These are phyloP conservation scores for Penicillium arizonense DNA, from an alignment of 495 filamentous ascomycete genomes.

Conservation along the genomic window DNA sequence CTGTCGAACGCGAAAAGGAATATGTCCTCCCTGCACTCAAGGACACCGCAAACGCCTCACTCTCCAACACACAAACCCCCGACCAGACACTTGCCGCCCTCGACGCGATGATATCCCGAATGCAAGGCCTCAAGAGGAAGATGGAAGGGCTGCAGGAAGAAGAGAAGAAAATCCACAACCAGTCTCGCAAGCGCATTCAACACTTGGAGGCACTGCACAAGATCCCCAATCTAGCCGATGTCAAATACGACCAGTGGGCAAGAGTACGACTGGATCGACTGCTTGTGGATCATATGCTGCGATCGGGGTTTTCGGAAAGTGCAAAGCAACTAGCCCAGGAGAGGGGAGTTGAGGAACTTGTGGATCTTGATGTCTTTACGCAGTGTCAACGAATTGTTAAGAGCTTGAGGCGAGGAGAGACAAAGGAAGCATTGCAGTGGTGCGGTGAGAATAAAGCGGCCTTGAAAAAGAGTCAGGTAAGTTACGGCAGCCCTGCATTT, in stretches of 20 bases:
- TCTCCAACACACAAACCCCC: conserved; percentile 56
- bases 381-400: conserved; percentile 73
- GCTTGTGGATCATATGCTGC: conserved; percentile 84
- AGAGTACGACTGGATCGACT: conserved; percentile 76
- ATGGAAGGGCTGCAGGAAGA: conserved; percentile 74
- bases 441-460: conserved; percentile 88
- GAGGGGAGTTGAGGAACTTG: conserved; percentile 71
- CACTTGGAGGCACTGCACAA: conserved; percentile 77
- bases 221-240: conserved; percentile 82
- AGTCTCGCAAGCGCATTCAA: conserved; percentile 70
- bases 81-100: conserved; percentile 72
- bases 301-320: conserved; percentile 77
- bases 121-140: conserved; percentile 86
- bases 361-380: conserved; percentile 87
- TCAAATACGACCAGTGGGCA: conserved; percentile 92
- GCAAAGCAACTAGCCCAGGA: conserved; percentile 71
- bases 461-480: conserved; percentile 77
- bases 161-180: conserved; percentile 67
- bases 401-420: conserved; percentile 66
- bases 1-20: conserved; percentile 75
- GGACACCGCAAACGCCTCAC: conserved; percentile 63
- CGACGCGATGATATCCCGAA: conserved; percentile 78
- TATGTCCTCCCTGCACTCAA: conserved; percentile 67
- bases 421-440: conserved; percentile 80
- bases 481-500: conserved; percentile 16